phyloP scores from a whole-genome alignment of 2,329 filamentous ascomycete species.

The Talaromyces sp. region DNA sequence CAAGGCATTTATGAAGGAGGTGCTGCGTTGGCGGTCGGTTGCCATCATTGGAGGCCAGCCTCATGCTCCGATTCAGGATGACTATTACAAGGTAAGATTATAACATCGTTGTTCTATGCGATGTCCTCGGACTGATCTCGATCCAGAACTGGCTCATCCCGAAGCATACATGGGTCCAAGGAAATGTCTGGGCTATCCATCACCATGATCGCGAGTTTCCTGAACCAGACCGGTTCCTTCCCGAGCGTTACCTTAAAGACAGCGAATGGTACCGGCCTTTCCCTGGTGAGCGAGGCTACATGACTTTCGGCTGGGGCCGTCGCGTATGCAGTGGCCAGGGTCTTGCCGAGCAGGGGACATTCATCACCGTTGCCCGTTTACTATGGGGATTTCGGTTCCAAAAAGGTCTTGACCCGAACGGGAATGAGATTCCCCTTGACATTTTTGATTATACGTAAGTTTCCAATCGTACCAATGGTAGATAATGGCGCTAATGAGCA shows the following conservation, averaged over 20 bases:
- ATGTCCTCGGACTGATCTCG: background rate
- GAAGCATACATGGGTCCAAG: conserved; percentile 45
- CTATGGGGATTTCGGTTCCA: conserved; percentile 51
- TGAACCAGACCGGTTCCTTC: conserved; percentile 38
- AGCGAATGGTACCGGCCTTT: background rate
- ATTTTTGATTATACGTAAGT: conserved; percentile 5
- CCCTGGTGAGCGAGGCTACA: conserved; percentile 42
- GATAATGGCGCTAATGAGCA: background rate
- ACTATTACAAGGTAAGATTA: conserved; percentile 10
- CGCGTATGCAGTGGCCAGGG: conserved; percentile 53
- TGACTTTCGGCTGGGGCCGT: conserved; percentile 55
- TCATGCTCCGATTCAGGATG: background rate
- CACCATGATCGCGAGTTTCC: conserved; percentile 39
- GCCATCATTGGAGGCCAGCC: conserved; percentile 22
- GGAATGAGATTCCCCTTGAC: background rate
- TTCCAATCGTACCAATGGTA: background rate
- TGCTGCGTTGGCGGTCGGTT: conserved; percentile 28
- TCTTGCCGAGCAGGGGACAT: conserved; percentile 58
- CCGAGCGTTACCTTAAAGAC: conserved; percentile 23
- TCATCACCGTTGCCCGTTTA: conserved; percentile 55
- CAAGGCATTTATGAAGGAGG: conserved; percentile 31
- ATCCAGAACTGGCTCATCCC: conserved; percentile 42
- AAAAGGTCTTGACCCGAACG: background rate
- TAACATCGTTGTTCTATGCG: no score
- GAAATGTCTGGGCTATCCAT: conserved; percentile 44